Evolutionary conservation across 805 yeast genomes (phyloP).

Genomic region (Blastobotrys attinorum): DNA sequence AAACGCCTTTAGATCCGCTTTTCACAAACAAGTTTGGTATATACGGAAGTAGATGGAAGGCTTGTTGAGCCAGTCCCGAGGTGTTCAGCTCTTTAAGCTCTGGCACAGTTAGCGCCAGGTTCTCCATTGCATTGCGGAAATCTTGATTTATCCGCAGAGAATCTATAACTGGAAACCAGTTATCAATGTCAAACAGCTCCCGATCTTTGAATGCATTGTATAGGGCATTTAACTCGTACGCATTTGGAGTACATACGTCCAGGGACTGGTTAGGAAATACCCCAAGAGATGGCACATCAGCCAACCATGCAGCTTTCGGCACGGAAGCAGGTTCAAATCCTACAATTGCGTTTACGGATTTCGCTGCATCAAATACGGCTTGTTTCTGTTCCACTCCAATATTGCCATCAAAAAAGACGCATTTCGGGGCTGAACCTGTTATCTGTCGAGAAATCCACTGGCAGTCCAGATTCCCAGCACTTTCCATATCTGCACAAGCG

Average conservation of each 20-base stretch:
- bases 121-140: constrained; percentile 41
- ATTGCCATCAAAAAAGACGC: constrained; percentile 63
- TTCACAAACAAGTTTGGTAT: constrained; percentile 60
- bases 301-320: constrained; percentile 48
- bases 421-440: constrained; percentile 35
- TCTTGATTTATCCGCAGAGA: constrained; percentile 40
- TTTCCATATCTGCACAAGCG: constrained; percentile 83
- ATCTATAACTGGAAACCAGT: constrained; percentile 74
- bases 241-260: constrained; percentile 60
- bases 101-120: constrained; percentile 20
- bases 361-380: constrained; percentile 20
- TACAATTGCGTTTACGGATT: constrained; percentile 26
- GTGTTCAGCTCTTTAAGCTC: constrained; percentile 17
- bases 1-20: constrained; percentile 58
- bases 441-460: constrained; percentile 39
- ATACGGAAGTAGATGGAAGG: constrained; percentile 66
- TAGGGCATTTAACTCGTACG: constrained; percentile 50
- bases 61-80: constrained; percentile 47
- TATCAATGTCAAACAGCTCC: constrained; percentile 43
- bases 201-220: constrained; percentile 41
- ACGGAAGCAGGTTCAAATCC: constrained; percentile 75
- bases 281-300: constrained; percentile 22
- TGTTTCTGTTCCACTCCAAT: constrained; percentile 35
- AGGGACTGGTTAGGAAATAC: constrained; percentile 39
- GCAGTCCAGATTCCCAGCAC: constrained; percentile 43